Conservation (phyloP, 2,329 filamentous ascomycete genomes). For the Coniella lustricola region DNA sequence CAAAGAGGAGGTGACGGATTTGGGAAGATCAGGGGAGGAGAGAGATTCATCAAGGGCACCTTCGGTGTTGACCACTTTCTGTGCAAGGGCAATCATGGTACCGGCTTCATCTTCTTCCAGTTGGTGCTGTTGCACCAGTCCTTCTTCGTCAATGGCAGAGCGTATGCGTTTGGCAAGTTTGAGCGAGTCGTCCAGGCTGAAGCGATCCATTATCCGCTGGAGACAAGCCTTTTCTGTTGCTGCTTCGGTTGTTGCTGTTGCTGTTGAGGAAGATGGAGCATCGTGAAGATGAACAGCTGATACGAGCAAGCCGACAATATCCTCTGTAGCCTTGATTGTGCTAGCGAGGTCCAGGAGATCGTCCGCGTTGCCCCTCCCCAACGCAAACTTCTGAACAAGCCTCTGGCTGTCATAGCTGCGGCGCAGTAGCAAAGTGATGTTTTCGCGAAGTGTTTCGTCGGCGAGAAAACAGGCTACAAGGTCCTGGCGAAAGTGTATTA, state of each 20-base stretch:
- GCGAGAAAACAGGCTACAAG: constrained; percentile 70
- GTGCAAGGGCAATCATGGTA: constrained; percentile 65
- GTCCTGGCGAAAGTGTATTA: constrained; percentile 74
- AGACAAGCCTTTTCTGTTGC: constrained; percentile 29
- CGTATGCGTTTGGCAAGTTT: constrained; percentile 65
- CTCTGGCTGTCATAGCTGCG: constrained; percentile 80
- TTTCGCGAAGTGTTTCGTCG: constrained; percentile 61
- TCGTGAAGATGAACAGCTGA: constrained; percentile 11
- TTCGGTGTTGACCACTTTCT: constrained; percentile 62
- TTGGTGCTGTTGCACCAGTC: constrained; percentile 72
- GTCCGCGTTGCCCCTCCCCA: constrained; percentile 86
- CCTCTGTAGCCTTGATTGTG: constrained; percentile 68
- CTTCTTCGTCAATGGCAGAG: constrained; percentile 85
- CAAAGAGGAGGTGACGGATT: constrained; percentile 26
- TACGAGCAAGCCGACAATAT: constrained; percentile 48
- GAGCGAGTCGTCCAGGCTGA: constrained; percentile 60
- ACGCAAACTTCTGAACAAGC: constrained; percentile 86
- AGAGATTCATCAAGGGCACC: constrained; percentile 51
- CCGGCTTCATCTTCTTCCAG: constrained; percentile 65
- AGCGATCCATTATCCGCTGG: constrained; percentile 42
- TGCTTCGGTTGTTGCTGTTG: background rate
- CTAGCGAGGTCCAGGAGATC: constrained; percentile 78
- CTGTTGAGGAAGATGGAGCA: background rate
- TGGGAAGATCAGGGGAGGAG: constrained; percentile 42
- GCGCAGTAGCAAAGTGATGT: constrained; percentile 60